Percentiles rank a stretch among this genome's conserved stretches.
Conservation (phyloP, 345 rosid species). For the Euclidium syriacum region DNA sequence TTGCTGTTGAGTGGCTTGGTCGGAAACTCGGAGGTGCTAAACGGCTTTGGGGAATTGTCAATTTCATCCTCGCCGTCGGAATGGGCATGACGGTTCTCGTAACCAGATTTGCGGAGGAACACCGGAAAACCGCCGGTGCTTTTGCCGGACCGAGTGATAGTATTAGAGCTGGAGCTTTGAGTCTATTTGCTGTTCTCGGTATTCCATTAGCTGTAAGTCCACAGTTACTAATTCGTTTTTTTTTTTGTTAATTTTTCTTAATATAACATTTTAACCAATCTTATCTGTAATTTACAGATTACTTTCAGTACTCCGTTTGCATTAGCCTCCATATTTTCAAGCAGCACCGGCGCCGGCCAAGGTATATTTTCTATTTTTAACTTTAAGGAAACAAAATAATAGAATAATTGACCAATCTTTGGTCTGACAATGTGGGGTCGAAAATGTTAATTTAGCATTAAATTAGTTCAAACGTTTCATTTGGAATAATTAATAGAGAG, state of each 20-base stretch:
- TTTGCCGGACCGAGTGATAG: slow-evolving; percentile 26
- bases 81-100: slow-evolving; percentile 37
- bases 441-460: not conserved
- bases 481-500: not conserved
- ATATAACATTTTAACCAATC: not conserved
- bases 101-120: slow-evolving; percentile 45
- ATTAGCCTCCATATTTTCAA: slow-evolving; percentile 62
- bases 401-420: no score
- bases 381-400: no score
- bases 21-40: slow-evolving; percentile 38
- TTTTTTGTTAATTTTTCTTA: not conserved
- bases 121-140: slow-evolving; percentile 7
- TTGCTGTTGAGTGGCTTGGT: slow-evolving; percentile 32
- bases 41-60: slow-evolving; percentile 52
- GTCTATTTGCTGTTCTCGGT: slow-evolving; percentile 53
- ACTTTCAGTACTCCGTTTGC: slow-evolving; percentile 69
- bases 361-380: slow-evolving; percentile 31
- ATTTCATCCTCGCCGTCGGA: slow-evolving; percentile 42
- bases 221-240: not conserved
- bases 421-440: no score
- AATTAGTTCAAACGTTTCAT: not conserved
- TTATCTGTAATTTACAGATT: slow-evolving; percentile 35
- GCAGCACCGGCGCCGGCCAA: slow-evolving; percentile 52
- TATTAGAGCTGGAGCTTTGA: slow-evolving; percentile 38
- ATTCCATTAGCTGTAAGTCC: slow-evolving; percentile 55